Evolutionary conservation across 352 stramenopile genomes (phyloP), one percentile per base, ranked within the genome.

Genomic region (Phytophthora uliginosa): DNA sequence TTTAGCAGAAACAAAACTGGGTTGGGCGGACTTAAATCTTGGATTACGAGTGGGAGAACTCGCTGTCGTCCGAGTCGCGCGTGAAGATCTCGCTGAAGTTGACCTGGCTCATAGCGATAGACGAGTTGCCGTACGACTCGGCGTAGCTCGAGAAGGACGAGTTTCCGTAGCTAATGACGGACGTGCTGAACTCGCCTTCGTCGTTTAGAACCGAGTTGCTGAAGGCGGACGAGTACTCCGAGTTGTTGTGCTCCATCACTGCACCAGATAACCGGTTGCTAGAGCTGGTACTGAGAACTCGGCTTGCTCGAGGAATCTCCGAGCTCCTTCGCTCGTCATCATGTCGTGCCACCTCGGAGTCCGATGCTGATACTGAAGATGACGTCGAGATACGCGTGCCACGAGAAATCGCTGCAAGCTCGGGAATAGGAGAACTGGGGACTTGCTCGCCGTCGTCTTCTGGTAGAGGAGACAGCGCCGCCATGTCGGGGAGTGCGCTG

Each of bases 21-120:
- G 34, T 48, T 50, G 20, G 34, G 47, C 20, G 17, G 18, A 42
- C 22, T 81, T 88, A 93, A 52, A 91, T 58, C 70, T 86, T 79
- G 56, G 75, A 69, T 50, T 78, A 64, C 9, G 66, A 74, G 48
- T 83, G 85, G 47, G 70, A 64, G n/a, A 90, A 62, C 42, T 70
- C 62, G 22, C 68, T 77, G 59, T 76, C 66, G 47, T 88, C 67
- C n/a, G 78, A 85, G 34, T 76, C 69, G 57, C 63, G 78, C 34
- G 75, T 64, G 61, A 82, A 89, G 69, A 87, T 83, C 68, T 92
- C 84, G 58, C 86, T 93, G 66, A 92, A 92, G 71, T 91, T 83
- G 63, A 91, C 79, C n/a, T 83, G 78, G 57, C 84, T 91, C 71
- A 89, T 77, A 59, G 77, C 56, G 33, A 82, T 81, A 24, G 82